These are phyloP conservation scores for Yarrowia sp. DNA, from an alignment of 805 yeast species.

Conservation along the genomic window DNA sequence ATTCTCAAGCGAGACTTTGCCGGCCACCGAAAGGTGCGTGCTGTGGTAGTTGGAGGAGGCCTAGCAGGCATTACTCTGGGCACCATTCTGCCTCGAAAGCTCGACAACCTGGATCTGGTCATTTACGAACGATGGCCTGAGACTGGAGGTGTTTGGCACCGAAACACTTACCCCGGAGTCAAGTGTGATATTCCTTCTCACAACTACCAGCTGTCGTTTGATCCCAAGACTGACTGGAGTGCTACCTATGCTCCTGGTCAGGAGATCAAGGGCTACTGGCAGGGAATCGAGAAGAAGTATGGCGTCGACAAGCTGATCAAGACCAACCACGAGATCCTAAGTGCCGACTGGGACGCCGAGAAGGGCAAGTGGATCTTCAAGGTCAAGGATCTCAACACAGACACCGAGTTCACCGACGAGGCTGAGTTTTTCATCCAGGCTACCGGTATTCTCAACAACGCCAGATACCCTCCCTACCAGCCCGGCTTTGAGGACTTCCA, in stretches of 20 bases:
- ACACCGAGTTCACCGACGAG: slow-evolving; percentile 28
- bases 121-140: slow-evolving; percentile 34
- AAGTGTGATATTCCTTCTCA: slow-evolving; percentile 32
- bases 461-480: slow-evolving; percentile 23
- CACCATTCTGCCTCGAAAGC: slow-evolving; percentile 28
- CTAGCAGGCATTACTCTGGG: slow-evolving; percentile 33
- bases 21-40: slow-evolving; percentile 18
- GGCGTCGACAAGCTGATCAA: slow-evolving; percentile 30
- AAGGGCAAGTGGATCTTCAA: slow-evolving; percentile 23
- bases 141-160: slow-evolving; percentile 33
- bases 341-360: slow-evolving; percentile 30
- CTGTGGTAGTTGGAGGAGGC: slow-evolving; percentile 34
- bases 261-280: slow-evolving; percentile 31
- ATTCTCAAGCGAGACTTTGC: slow-evolving; percentile 4
- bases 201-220: slow-evolving; percentile 32
- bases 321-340: slow-evolving; percentile 28
- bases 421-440: slow-evolving; percentile 26
- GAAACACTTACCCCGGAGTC: slow-evolving; percentile 31
- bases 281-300: slow-evolving; percentile 31
- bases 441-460: slow-evolving; percentile 24
- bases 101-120: slow-evolving; percentile 30
- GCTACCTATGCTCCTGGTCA: slow-evolving; percentile 30
- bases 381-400: slow-evolving; percentile 25
- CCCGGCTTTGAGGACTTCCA: slow-evolving; percentile 21
- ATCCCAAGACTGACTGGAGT: slow-evolving; percentile 34